Evolutionary conservation across 1,284 basidiomycete genomes (phyloP).

Genomic region (Marasmius fiardii): DNA sequence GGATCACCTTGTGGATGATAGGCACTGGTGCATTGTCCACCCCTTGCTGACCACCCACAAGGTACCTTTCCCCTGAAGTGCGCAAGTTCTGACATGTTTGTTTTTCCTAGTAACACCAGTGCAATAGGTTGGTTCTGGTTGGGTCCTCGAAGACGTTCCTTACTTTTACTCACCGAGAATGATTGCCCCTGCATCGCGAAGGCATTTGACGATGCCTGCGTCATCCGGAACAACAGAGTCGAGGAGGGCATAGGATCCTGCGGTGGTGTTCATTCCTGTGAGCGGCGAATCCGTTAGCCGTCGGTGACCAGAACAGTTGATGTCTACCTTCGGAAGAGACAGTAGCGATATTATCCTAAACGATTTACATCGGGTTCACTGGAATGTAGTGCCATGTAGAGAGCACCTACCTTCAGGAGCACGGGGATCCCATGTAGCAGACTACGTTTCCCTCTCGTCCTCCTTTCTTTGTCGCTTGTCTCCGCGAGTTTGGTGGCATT

Average conservation of each 20-base stretch:
- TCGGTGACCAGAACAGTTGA: background rate
- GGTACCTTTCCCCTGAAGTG: conserved; percentile 55
- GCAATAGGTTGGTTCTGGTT: background rate
- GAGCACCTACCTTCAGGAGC: conserved; percentile 49
- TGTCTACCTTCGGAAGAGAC: conserved; percentile 44
- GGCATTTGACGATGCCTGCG: conserved; percentile 55
- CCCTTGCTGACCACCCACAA: conserved; percentile 65
- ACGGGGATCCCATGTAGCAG: conserved; percentile 68
- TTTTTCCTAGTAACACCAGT: conserved; percentile 38
- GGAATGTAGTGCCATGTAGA: background rate
- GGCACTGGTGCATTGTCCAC: conserved; percentile 59
- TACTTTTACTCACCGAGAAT: conserved; percentile 46
- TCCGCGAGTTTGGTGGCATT: conserved; percentile 53
- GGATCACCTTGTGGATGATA: conserved; percentile 62
- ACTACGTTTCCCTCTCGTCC: conserved; percentile 42
- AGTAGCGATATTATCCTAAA: conserved; percentile 60
- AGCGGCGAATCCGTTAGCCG: too few relatives aligned
- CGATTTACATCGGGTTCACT: background rate
- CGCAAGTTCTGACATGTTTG: conserved; percentile 61
- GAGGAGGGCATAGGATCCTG: conserved; percentile 57
- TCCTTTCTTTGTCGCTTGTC: conserved; percentile 52
- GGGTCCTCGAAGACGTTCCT: too few relatives aligned
- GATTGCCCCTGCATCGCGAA: conserved; percentile 66
- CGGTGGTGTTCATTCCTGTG: conserved; percentile 66
- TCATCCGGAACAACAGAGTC: conserved; percentile 59